Evolutionary conservation across 1,284 basidiomycete species (phyloP), one percentile per base, ranked within the genome.

Genomic region (Xerocomus nothofagi): DNA sequence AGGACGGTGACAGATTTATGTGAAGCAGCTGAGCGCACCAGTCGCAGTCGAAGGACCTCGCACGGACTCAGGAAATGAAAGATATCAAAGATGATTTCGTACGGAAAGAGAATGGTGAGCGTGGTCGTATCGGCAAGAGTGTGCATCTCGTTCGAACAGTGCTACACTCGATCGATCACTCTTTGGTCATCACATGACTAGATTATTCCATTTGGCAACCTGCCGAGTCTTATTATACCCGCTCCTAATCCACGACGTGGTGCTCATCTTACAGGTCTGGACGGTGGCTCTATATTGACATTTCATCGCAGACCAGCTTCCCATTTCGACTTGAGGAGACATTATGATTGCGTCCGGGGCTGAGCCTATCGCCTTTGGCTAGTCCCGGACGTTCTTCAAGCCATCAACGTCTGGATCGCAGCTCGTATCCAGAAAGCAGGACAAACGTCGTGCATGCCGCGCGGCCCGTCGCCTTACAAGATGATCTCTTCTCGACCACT

Each of bases 81-180:
- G 23, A 64, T 48, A 14, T 55, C 14, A 21, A 49, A 55, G 20
- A 64, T 11, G 0, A 64, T 46, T 41, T 61, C 59, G 15, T 64
- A 55, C 27, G 61, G 59, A 6, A 61, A 31, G 32, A 24, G 11
- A 6, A 39, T 17, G 15, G 46, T 17, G 23, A 44, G 17, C n/a
- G 36, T 40, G 17, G 43, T 26, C 18, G 36, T 39, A 15, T 20
- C 24, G 39, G 29, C 11, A 31, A 52, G 39, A 38, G 31, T 15
- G 26, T 31, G 51, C 57, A 58, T 58, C 26, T 49, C 42, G 17
- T 39, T 30, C 39, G 10, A 23, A 42, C 17, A 23, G 29, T 21
- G 8, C n/a, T 18, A 14, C 20, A 10, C 21, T 11, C 8, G 8
- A n/a, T 27, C 26, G 10, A 26, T 26, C 26, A 8, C 26, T 26